These are phyloP conservation scores for Plasmodium vinckei DNA, from an alignment of 169 alveolate species.

Conservation along the genomic window DNA sequence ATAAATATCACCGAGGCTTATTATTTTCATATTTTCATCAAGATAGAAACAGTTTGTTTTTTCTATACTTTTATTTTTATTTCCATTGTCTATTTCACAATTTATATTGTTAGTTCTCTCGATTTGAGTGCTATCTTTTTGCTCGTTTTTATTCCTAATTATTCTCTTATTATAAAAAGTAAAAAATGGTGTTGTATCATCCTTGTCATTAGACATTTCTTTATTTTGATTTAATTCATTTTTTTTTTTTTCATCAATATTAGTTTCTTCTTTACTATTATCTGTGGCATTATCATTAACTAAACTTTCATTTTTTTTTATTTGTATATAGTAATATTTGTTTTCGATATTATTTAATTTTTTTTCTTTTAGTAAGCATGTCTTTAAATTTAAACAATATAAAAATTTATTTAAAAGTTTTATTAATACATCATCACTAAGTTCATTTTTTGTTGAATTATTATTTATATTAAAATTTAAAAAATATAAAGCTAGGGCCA, in stretches of 20 bases:
- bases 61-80: not conserved
- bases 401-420: conserved; percentile 41
- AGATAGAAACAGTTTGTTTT: conserved; percentile 33
- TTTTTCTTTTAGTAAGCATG: conserved; percentile 52
- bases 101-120: not conserved
- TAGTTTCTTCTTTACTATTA: not conserved
- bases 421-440: conserved; percentile 27
- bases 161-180: conserved; percentile 65
- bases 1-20: conserved; percentile 21
- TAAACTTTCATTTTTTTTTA: conserved; percentile 8
- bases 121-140: not conserved
- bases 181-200: not conserved
- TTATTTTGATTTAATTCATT: not conserved
- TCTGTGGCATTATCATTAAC: not conserved
- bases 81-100: not conserved
- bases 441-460: conserved; percentile 8
- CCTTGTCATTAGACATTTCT: not conserved
- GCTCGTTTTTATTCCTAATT: not conserved
- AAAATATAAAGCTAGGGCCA: conserved; percentile 56
- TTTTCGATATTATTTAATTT: conserved; percentile 6
- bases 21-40: conserved; percentile 48
- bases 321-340: conserved; percentile 60
- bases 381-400: conserved; percentile 48
- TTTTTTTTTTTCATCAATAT: not conserved
- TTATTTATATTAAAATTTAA: conserved; percentile 27